Percentiles rank a stretch among this genome's conserved stretches.
Conservation (phyloP, 2,329 filamentous ascomycete genomes). For the Ophiostoma perfectum region DNA sequence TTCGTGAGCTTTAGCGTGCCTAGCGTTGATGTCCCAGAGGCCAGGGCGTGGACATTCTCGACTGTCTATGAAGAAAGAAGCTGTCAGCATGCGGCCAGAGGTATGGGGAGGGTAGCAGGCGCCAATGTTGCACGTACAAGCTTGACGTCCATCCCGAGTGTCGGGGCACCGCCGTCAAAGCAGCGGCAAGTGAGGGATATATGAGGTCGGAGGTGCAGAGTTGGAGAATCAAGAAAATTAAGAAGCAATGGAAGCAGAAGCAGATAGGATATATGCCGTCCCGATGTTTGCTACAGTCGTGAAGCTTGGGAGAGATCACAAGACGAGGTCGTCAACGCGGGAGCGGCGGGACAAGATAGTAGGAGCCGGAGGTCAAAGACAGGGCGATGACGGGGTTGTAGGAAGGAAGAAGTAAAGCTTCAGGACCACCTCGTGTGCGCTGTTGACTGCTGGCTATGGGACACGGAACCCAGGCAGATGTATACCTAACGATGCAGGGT, state of each 20-base stretch:
- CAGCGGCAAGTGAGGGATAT: constrained; percentile 4
- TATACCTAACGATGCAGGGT: constrained; percentile 6
- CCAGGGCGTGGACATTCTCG: constrained; percentile 57
- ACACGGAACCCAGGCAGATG: background rate
- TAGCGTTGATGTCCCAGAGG: constrained; percentile 51
- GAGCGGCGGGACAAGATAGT: background rate
- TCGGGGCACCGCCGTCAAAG: constrained; percentile 19
- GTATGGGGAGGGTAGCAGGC: background rate
- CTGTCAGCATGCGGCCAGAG: background rate
- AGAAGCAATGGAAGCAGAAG: background rate
- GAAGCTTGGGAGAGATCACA: background rate
- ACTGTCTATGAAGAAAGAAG: constrained; percentile 36
- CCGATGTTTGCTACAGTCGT: background rate
- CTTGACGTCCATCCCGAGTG: constrained; percentile 28
- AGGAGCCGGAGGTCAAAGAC: background rate
- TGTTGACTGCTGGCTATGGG: background rate
- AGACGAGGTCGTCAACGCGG: background rate
- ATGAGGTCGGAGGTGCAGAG: background rate
- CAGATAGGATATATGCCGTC: background rate
- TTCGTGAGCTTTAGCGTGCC: constrained; percentile 58
- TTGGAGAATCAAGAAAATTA: background rate
- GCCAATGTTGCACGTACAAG: constrained; percentile 22
- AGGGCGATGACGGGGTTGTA: background rate
- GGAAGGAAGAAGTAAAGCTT: too few relatives aligned
- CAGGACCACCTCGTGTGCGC: background rate